Evolutionary conservation across 495 filamentous ascomycete species (phyloP).

Genomic region (Symbiotaphrina buchneri): DNA sequence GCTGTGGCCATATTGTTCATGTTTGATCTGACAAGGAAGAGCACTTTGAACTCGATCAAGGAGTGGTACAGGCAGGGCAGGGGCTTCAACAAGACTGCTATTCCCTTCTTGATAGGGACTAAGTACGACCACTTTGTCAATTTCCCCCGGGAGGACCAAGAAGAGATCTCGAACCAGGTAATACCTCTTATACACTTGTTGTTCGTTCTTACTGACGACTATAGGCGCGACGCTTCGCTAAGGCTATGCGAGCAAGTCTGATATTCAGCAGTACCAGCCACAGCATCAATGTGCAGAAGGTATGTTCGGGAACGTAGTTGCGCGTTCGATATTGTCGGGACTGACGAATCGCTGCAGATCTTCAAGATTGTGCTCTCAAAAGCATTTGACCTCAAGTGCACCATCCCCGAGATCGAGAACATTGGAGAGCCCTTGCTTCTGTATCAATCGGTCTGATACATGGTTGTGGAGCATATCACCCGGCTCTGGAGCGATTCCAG

Average conservation of each 20-base stretch:
- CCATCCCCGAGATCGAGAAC: conserved; percentile 95
- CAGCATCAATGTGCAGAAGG: conserved; percentile 99
- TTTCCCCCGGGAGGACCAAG: conserved; percentile 88
- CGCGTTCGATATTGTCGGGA: background rate
- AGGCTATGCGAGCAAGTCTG: conserved; percentile 89
- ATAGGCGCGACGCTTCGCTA: conserved; percentile 85
- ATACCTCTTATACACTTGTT: background rate
- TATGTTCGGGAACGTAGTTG: conserved; percentile 13
- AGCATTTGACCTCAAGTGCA: conserved; percentile 96
- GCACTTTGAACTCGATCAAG: conserved; percentile 95
- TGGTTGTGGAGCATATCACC: too few species aligned
- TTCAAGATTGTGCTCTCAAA: conserved; percentile 99
- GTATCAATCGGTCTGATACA: conserved; percentile 22
- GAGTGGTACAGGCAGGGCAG: conserved; percentile 98
- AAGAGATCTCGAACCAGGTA: conserved; percentile 92
- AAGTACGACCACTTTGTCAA: conserved; percentile 99
- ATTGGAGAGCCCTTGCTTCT: conserved; percentile 89
- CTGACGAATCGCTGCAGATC: conserved; percentile 33
- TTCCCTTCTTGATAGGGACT: conserved; percentile 87
- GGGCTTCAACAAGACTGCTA: conserved; percentile 98
- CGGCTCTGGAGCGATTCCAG: too few species aligned
- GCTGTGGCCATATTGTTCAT: conserved; percentile 97
- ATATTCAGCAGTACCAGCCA: conserved; percentile 98
- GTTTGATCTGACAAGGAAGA: conserved; percentile 96
- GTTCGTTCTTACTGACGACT: background rate